phyloP scores from a whole-genome alignment of 1,139 yeast genomes.

The Saccharomycopsis hybrid region DNA sequence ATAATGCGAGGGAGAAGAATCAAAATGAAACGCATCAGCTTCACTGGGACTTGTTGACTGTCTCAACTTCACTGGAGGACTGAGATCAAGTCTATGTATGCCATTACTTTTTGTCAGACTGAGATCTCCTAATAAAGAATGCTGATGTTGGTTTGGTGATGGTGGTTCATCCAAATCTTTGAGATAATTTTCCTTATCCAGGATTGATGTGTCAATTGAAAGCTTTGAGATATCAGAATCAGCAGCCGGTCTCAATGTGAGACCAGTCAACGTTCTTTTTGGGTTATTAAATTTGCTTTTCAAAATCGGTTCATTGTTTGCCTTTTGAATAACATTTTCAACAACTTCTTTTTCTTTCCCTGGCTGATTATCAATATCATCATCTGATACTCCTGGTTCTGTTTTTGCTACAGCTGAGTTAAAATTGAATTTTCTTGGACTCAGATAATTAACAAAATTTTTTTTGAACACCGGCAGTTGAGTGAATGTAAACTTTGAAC shows the following conservation, averaged over 20 bases:
- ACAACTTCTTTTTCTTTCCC: too few relatives aligned
- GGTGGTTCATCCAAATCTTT: not conserved
- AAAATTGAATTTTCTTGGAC: not conserved
- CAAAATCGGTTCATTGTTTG: not conserved
- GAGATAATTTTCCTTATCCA: conserved; percentile 4
- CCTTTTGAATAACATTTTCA: not conserved
- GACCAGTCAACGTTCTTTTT: not conserved
- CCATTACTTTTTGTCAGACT: not conserved
- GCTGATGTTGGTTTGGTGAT: too few relatives aligned
- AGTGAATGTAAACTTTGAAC: not conserved
- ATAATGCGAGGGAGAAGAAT: not conserved
- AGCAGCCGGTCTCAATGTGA: conserved; percentile 1
- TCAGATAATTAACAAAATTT: not conserved
- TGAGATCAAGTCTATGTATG: not conserved
- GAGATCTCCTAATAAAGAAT: not conserved
- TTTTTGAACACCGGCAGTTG: not conserved
- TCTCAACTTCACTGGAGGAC: not conserved
- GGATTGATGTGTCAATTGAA: conserved; percentile 4
- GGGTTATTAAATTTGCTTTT: not conserved
- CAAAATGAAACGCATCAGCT: not conserved
- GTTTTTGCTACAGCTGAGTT: not conserved
- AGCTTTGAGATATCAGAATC: not conserved
- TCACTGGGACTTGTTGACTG: not conserved
- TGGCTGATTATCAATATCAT: not conserved
- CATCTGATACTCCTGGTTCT: too few relatives aligned